These are phyloP conservation scores for Picea engelmannii DNA, from an alignment of 83 land plant species.

Conservation along the genomic window DNA sequence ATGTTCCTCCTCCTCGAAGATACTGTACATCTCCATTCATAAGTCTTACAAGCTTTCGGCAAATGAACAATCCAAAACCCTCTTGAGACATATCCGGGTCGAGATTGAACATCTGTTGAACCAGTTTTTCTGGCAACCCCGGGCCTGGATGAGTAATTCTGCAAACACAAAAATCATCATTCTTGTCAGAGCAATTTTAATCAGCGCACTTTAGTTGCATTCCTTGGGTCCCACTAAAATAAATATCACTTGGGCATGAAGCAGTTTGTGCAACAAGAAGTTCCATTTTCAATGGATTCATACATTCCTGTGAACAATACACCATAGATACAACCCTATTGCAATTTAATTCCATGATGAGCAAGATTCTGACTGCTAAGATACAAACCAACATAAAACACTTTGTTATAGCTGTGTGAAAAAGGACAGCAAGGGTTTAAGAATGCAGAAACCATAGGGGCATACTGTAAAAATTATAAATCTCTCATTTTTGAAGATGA, in stretches of 20 bases:
- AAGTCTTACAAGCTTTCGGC: conserved; percentile 87
- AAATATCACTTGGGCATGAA: neutral
- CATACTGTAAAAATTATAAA: neutral
- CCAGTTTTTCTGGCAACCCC: conserved; percentile 79
- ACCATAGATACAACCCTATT: neutral
- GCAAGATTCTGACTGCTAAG: neutral
- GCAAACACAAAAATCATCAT: conserved; percentile 9
- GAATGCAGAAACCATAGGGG: neutral
- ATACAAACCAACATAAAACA: neutral
- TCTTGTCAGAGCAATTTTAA: neutral
- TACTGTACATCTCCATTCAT: conserved; percentile 94
- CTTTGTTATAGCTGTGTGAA: neutral
- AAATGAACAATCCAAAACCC: conserved; percentile 75
- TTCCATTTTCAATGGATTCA: neutral
- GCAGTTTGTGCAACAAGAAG: neutral
- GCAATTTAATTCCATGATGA: neutral
- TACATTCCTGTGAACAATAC: neutral
- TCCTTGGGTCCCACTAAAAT: neutral
- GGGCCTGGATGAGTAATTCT: conserved; percentile 78
- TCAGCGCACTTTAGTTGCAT: neutral
- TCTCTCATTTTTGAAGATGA: neutral
- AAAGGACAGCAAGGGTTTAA: neutral
- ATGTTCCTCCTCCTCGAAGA: conserved; percentile 62
- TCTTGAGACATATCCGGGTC: conserved; percentile 74
- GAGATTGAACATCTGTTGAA: conserved; percentile 80